A percentile compares a stretch with the other conserved stretches of the same genome.
Evolutionary conservation across 768 basidiomycete genomes (phyloP).

Genomic region (Heimioporus sp.): DNA sequence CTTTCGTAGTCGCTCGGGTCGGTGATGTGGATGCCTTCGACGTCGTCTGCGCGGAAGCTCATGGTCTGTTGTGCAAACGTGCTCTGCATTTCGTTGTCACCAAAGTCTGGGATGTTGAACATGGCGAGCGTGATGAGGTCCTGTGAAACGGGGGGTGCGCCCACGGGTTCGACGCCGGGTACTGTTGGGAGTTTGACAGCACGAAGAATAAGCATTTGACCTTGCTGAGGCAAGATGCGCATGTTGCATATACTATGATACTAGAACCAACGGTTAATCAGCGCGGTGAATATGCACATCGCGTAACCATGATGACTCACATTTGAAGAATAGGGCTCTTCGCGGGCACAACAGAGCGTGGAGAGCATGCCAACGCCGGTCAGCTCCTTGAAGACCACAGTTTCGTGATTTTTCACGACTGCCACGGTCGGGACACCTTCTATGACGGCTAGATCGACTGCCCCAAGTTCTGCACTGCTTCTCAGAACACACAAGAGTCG

Average conservation of each 20-base stretch:
- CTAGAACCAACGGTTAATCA: conserved; percentile 27
- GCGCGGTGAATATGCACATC: neutral
- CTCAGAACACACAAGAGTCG: conserved; percentile 37
- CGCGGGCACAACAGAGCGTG: conserved; percentile 40
- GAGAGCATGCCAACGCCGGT: conserved; percentile 33
- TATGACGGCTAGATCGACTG: conserved; percentile 42
- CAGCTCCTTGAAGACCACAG: conserved; percentile 43
- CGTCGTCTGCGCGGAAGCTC: conserved; percentile 31
- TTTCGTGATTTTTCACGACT: conserved; percentile 41
- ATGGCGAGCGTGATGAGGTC: conserved; percentile 31
- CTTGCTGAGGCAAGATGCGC: conserved; percentile 50
- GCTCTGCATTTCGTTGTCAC: conserved; percentile 26
- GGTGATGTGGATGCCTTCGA: conserved; percentile 35
- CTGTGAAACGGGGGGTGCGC: conserved; percentile 18
- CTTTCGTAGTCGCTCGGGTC: conserved; percentile 26
- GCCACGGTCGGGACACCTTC: conserved; percentile 40
- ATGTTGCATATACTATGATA: conserved; percentile 50
- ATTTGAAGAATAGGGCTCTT: conserved; percentile 24
- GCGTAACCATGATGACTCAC: conserved; percentile 18
- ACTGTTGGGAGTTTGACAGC: conserved; percentile 26
- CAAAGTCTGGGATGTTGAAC: conserved; percentile 31
- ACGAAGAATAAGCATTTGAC: conserved; percentile 52
- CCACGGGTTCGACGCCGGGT: conserved; percentile 1
- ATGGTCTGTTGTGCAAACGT: conserved; percentile 26
- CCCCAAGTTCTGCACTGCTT: conserved; percentile 37